These are phyloP conservation scores for Arachis hypogaea DNA, from an alignment of 306 rosid species.

Conservation along the genomic window DNA sequence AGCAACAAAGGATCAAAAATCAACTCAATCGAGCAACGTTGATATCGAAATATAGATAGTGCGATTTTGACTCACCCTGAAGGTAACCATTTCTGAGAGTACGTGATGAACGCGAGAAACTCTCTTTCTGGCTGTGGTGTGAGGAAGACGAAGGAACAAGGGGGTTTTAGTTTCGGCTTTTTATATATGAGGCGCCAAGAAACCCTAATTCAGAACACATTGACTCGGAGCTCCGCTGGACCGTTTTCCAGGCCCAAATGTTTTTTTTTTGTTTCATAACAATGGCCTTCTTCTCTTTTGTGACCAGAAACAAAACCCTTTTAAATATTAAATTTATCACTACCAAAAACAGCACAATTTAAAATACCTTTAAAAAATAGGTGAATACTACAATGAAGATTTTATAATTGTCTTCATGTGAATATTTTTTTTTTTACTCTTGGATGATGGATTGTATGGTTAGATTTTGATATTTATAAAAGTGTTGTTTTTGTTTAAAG, in stretches of 20 bases:
- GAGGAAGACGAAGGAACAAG: background rate
- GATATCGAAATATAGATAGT: background rate
- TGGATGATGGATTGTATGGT: too few species aligned
- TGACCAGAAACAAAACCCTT: too few species aligned
- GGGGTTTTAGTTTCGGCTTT: slow-evolving; percentile 47
- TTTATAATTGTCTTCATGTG: too few species aligned
- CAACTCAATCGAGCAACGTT: background rate
- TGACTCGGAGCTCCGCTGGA: background rate
- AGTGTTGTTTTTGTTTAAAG: too few species aligned
- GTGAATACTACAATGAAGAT: too few species aligned
- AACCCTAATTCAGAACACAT: slow-evolving; percentile 42
- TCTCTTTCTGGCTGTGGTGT: background rate
- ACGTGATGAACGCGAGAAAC: slow-evolving; percentile 9
- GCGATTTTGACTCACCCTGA: slow-evolving; percentile 51
- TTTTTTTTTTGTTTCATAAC: background rate
- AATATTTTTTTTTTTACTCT: too few species aligned
- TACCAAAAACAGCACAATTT: too few species aligned
- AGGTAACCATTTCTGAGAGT: slow-evolving; percentile 59
- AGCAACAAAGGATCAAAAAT: background rate
- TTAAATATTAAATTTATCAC: too few species aligned
- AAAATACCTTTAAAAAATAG: too few species aligned
- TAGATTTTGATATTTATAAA: too few species aligned
- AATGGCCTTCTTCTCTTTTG: too few species aligned
- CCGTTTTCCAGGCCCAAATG: slow-evolving; percentile 5
- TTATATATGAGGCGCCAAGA: slow-evolving; percentile 21